These are phyloP conservation scores for Orbilia javanica DNA, from an alignment of 2,329 filamentous ascomycete genomes.

Conservation along the genomic window DNA sequence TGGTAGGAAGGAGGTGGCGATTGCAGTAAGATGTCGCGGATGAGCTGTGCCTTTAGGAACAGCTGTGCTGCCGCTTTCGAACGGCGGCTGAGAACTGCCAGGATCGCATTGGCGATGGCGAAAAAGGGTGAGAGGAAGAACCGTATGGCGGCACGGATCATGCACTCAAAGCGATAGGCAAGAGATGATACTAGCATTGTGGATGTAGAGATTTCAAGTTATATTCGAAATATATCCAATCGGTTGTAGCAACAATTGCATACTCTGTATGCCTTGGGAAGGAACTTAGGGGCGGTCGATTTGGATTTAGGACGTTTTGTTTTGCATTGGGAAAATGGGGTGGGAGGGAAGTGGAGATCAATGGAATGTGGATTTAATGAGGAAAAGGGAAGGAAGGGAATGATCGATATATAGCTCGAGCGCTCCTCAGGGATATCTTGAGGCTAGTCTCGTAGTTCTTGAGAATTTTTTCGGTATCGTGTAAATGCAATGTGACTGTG, in stretches of 20 bases:
- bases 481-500: conserved; percentile 52
- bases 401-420: conserved; percentile 13
- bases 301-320: neutral
- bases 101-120: conserved; percentile 32
- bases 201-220: neutral
- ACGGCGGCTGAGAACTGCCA: conserved; percentile 39
- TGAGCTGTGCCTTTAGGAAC: conserved; percentile 46
- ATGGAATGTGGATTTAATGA: neutral
- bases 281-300: neutral
- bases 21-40: conserved; percentile 48
- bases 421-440: neutral
- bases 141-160: conserved; percentile 26
- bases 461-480: conserved; percentile 12
- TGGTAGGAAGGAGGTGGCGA: conserved; percentile 50
- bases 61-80: conserved; percentile 42
- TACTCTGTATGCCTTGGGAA: neutral
- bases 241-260: conserved; percentile 6
- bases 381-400: neutral
- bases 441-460: neutral
- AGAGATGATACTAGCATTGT: conserved; percentile 22
- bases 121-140: conserved; percentile 51
- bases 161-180: conserved; percentile 24
- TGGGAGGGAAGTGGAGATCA: neutral
- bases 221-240: conserved; percentile 4
- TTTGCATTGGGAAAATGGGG: neutral